Conservation (phyloP, 108 stramenopile genomes). For the Nannochloropsis gaditana region DNA sequence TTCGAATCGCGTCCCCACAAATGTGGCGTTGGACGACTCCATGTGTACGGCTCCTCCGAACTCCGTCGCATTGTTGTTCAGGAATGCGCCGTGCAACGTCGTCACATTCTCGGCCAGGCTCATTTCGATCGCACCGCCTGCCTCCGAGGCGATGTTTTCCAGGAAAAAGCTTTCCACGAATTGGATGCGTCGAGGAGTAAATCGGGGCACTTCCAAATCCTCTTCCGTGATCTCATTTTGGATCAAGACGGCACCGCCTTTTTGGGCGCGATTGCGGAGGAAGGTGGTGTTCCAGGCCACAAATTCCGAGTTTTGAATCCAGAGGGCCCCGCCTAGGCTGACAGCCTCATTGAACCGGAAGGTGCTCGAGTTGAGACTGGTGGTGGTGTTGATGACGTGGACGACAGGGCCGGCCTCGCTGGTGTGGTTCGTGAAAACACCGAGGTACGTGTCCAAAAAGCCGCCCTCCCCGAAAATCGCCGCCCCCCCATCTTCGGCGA, state of each 20-base stretch:
- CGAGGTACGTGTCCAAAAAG: conserved; percentile 4
- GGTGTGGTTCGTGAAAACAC: conserved; percentile 6
- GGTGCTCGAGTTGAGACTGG: not conserved
- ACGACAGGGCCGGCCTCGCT: not conserved
- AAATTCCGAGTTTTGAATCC: not conserved
- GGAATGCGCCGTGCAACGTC: not conserved
- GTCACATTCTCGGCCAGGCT: not conserved
- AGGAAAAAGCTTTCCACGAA: not conserved
- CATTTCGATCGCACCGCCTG: not conserved
- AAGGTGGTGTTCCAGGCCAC: not conserved
- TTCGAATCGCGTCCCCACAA: not conserved
- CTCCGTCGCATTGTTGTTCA: conserved; percentile 3
- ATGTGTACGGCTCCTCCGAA: not conserved
- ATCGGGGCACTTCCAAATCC: not conserved
- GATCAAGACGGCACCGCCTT: not conserved
- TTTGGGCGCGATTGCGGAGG: not conserved
- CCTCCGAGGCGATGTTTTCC: not conserved
- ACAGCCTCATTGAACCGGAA: not conserved
- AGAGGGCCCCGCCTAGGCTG: not conserved
- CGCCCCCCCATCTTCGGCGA: not conserved
- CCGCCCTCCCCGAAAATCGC: conserved; percentile 8
- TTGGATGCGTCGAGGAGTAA: not conserved
- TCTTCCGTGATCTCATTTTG: not conserved
- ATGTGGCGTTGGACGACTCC: not conserved
- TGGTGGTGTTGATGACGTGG: not conserved